These are phyloP conservation scores for Escovopsis weberi DNA, from an alignment of 2,329 filamentous ascomycete genomes.

Conservation along the genomic window DNA sequence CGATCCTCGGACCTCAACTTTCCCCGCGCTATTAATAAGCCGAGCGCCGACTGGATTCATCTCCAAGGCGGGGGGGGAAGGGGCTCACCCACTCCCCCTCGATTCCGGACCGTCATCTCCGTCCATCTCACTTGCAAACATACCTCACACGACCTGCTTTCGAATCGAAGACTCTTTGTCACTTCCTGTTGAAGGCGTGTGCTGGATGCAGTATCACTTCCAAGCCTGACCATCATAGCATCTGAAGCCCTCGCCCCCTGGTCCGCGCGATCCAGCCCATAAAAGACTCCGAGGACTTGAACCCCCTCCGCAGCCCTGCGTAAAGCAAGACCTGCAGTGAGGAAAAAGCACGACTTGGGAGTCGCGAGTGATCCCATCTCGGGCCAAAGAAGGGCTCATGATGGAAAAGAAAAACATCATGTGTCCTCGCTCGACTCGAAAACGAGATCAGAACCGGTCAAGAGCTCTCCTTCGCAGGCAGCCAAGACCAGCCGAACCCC, in stretches of 20 bases:
- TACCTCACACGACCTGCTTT: background rate
- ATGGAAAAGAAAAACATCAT: background rate
- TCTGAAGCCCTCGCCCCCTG: background rate
- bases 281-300: too few species aligned
- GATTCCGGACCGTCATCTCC: background rate
- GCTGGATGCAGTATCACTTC: background rate
- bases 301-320: slow-evolving; percentile 36
- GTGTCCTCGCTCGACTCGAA: slow-evolving; percentile 2
- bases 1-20: too few species aligned
- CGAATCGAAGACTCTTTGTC: background rate
- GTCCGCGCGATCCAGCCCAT: background rate
- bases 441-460: background rate
- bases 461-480: slow-evolving; percentile 3
- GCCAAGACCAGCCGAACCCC: background rate
- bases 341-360: slow-evolving; percentile 27
- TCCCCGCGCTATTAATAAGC: too few species aligned
- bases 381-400: background rate
- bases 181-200: too few species aligned
- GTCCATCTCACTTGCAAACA: background rate
- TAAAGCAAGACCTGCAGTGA: slow-evolving; percentile 35
- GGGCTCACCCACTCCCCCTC: background rate
- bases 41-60: background rate
- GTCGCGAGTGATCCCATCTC: slow-evolving; percentile 4
- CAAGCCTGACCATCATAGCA: background rate
- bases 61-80: background rate